Evolutionary conservation across 2,329 filamentous ascomycete species (phyloP).

Genomic region (Diaporthe sp.): DNA sequence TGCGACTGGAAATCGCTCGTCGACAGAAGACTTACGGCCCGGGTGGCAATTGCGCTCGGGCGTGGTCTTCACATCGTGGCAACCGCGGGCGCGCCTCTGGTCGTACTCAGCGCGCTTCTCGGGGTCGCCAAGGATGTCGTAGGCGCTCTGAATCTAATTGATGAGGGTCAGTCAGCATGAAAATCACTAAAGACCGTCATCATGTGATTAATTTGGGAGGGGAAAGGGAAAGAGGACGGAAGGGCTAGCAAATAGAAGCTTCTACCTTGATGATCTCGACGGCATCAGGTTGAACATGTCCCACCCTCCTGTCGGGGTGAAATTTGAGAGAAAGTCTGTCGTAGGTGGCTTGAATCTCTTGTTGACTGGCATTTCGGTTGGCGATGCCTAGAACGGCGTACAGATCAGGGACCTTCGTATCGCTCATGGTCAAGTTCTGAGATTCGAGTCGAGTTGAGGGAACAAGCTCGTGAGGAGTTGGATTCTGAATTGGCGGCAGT

Average conservation of each 20-base stretch:
- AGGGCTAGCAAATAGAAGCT: background rate
- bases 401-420: background rate
- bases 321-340: background rate
- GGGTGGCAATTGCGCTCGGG: background rate
- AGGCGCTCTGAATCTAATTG: background rate
- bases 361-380: background rate
- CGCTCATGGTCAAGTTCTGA: background rate
- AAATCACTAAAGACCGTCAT: background rate
- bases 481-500: too few species aligned
- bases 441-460: background rate
- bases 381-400: background rate
- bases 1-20: background rate
- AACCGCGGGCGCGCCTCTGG: background rate
- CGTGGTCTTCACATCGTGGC: too few species aligned
- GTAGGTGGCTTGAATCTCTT: background rate
- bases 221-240: background rate
- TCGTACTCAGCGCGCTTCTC: background rate
- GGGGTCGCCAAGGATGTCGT: background rate
- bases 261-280: background rate
- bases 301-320: background rate
- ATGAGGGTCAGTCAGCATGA: background rate
- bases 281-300: background rate
- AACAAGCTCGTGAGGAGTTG: too few species aligned
- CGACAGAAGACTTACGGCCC: background rate
- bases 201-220: background rate